Evolutionary conservation across 1,139 yeast species (phyloP).

Genomic region (Dujonia santamariae): DNA sequence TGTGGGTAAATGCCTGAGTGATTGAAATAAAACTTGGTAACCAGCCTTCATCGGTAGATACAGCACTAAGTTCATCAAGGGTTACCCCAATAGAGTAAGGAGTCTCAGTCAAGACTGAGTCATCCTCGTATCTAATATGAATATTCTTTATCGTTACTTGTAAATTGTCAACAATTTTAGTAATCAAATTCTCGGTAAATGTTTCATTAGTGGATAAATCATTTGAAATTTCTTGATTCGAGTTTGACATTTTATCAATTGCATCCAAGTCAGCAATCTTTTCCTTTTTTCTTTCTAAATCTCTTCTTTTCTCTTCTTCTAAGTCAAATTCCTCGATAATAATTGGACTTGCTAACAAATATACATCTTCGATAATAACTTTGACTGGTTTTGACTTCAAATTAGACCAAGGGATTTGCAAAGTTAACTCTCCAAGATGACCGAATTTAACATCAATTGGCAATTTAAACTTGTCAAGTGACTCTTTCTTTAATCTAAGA

Average conservation of each 20-base stretch:
- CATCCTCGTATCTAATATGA: constrained; percentile 90
- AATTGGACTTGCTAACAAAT: constrained; percentile 75
- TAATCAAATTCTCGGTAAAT: constrained; percentile 81
- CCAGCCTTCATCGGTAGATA: constrained; percentile 87
- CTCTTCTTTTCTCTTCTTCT: constrained; percentile 66
- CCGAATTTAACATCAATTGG: constrained; percentile 93
- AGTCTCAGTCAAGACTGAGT: constrained; percentile 55
- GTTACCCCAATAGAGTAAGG: constrained; percentile 87
- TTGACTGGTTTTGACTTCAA: constrained; percentile 91
- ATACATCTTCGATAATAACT: constrained; percentile 84
- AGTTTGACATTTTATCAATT: constrained; percentile 42
- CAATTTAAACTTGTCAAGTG: constrained; percentile 78
- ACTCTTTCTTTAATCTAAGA: constrained; percentile 73
- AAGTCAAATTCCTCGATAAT: constrained; percentile 50
- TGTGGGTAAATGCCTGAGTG: constrained; percentile 65
- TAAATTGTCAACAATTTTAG: constrained; percentile 88
- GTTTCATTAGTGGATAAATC: constrained; percentile 59
- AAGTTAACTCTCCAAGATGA: constrained; percentile 80
- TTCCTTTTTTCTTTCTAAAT: constrained; percentile 62
- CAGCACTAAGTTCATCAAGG: constrained; percentile 83
- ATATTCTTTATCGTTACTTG: constrained; percentile 92
- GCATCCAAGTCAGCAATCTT: constrained; percentile 70
- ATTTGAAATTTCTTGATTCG: constrained; percentile 36
- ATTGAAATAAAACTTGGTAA: constrained; percentile 79
- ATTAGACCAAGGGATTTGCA: constrained; percentile 97